Conservation (phyloP, 257 asterid genomes). For the Gentiana straminea region DNA sequence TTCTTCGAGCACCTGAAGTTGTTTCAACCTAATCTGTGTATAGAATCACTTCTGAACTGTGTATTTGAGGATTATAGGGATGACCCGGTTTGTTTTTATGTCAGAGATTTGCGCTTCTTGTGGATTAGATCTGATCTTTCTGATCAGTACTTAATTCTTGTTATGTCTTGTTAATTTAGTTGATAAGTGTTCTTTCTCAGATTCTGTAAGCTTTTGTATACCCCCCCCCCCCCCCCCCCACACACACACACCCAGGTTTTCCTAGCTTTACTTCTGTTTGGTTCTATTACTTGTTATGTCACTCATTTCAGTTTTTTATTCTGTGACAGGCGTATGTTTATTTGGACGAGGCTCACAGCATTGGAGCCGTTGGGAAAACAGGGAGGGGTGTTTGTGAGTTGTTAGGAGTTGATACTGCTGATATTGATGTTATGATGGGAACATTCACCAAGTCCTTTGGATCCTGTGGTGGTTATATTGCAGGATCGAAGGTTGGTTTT, state of each 20-base stretch:
- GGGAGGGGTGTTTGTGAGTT: conserved; percentile 99
- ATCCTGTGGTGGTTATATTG: conserved; percentile 98
- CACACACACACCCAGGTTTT: too few relatives aligned
- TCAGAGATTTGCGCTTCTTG: neutral
- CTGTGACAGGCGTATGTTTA: conserved; percentile 62
- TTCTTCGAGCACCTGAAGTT: neutral
- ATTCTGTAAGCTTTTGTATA: too few relatives aligned
- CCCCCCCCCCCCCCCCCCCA: too few relatives aligned
- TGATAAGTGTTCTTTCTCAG: neutral
- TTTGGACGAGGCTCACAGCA: conserved; percentile 99
- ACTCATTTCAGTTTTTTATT: conserved; percentile 8
- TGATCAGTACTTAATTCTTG: too few relatives aligned
- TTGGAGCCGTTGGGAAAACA: conserved; percentile 93
- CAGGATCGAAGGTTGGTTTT: conserved; percentile 78
- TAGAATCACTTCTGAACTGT: neutral
- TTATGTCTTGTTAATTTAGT: neutral
- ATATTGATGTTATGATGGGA: conserved; percentile 98
- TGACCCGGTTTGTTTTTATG: too few relatives aligned
- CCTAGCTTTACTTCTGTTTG: too few relatives aligned
- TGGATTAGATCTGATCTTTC: neutral
- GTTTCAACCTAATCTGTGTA: neutral
- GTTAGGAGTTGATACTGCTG: conserved; percentile 90
- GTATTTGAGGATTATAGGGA: neutral
- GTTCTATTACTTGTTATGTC: neutral
- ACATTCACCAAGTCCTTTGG: conserved; percentile 98